A percentile compares a stretch with the other conserved stretches of the same genome.
These are phyloP conservation scores for Scheffersomyces lignosus DNA, from an alignment of 805 yeast species.

Conservation along the genomic window DNA sequence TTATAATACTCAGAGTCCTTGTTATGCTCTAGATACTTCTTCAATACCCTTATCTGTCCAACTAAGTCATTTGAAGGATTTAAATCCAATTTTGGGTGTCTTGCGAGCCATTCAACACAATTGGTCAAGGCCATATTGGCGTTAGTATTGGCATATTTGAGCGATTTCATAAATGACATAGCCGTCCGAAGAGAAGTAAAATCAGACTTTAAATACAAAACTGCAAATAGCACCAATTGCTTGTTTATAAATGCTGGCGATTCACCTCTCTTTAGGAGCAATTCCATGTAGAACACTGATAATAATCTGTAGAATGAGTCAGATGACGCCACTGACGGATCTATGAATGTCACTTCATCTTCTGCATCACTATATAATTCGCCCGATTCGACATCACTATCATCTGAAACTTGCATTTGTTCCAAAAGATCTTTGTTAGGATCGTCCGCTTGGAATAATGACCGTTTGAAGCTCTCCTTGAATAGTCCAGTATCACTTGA, in stretches of 20 bases:
- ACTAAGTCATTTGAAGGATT: not conserved
- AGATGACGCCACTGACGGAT: slow-evolving; percentile 4
- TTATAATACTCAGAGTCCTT: too few relatives aligned
- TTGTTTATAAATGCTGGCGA: slow-evolving; percentile 25
- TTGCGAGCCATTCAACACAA: slow-evolving; percentile 23
- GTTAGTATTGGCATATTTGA: slow-evolving; percentile 18
- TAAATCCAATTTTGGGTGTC: slow-evolving; percentile 4
- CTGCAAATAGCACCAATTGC: slow-evolving; percentile 22
- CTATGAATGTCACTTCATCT: slow-evolving; percentile 1
- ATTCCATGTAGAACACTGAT: slow-evolving; percentile 15
- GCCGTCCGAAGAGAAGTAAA: slow-evolving; percentile 12
- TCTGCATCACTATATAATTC: slow-evolving; percentile 6
- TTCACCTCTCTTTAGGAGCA: slow-evolving; percentile 27
- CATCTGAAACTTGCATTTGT: slow-evolving; percentile 32
- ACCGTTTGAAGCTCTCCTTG: slow-evolving; percentile 14
- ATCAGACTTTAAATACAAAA: slow-evolving; percentile 17
- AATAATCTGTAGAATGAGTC: slow-evolving; percentile 11
- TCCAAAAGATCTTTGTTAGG: slow-evolving; percentile 12
- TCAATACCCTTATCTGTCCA: not conserved
- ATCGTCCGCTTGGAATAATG: slow-evolving; percentile 4
- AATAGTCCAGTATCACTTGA: too few relatives aligned
- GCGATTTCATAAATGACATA: slow-evolving; percentile 18
- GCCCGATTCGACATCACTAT: slow-evolving; percentile 22
- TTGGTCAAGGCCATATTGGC: slow-evolving; percentile 15
- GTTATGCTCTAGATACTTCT: not conserved